These are phyloP conservation scores for Bryum argenteum DNA, from an alignment of 225 moss, liverwort and hornwort species.

Conservation along the genomic window DNA sequence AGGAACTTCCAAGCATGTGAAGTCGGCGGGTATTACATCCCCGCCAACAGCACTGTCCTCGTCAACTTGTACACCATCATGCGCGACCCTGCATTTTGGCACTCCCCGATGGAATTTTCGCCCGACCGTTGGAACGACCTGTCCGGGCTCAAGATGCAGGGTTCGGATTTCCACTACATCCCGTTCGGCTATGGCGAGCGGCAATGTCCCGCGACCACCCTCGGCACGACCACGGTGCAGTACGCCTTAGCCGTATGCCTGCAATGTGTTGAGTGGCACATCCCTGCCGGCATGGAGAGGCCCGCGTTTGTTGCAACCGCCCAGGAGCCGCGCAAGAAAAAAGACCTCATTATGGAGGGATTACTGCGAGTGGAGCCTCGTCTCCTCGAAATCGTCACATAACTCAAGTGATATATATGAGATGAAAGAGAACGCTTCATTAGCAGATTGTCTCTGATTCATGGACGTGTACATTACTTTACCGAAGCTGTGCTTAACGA, in stretches of 20 bases:
- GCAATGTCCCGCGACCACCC: constrained; percentile 31
- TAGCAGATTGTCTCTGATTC: neutral
- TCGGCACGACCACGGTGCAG: constrained; percentile 28
- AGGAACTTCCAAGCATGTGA: constrained; percentile 30
- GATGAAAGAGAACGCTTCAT: neutral
- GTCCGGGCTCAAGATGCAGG: constrained; percentile 22
- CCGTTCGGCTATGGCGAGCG: constrained; percentile 40
- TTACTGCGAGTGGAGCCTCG: constrained; percentile 25
- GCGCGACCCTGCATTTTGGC: constrained; percentile 40
- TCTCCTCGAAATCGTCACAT: constrained; percentile 8
- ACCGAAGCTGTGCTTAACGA: no score
- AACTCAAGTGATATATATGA: neutral
- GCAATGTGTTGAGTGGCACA: constrained; percentile 30
- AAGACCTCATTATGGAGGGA: constrained; percentile 29
- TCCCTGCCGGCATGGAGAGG: neutral
- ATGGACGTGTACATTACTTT: no score
- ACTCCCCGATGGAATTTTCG: constrained; percentile 31
- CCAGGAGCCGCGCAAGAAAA: constrained; percentile 17
- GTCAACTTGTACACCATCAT: constrained; percentile 41
- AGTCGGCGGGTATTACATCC: constrained; percentile 46
- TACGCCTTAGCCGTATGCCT: constrained; percentile 20
- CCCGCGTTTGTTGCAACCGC: neutral
- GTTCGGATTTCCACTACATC: constrained; percentile 38
- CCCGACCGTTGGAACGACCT: constrained; percentile 44
- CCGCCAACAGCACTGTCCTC: constrained; percentile 25